phyloP scores from a whole-genome alignment of 441 rosid genomes.

The Jatropha multifida region DNA sequence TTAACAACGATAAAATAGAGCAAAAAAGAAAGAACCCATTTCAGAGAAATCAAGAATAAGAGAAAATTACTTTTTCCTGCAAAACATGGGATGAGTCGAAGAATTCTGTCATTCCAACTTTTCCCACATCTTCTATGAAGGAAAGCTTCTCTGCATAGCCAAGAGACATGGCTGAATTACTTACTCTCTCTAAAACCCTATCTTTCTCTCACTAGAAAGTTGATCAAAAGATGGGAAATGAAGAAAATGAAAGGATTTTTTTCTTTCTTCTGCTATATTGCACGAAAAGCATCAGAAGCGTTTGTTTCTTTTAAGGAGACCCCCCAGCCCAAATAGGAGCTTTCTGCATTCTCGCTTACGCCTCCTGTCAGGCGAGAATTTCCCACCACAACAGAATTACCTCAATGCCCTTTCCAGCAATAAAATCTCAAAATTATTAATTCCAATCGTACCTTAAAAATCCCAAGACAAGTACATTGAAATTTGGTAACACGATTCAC shows the following conservation, averaged over 20 bases:
- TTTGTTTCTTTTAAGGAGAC: slow-evolving; percentile 49
- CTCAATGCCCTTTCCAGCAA: slow-evolving; percentile 11
- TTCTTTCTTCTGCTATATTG: slow-evolving; percentile 8
- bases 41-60: neutral
- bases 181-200: slow-evolving; percentile 20
- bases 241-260: slow-evolving; percentile 10
- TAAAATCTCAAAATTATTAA: neutral
- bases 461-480: no score
- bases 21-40: slow-evolving; percentile 2
- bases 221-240: slow-evolving; percentile 12
- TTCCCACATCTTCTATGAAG: slow-evolving; percentile 92
- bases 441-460: no score
- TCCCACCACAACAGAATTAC: slow-evolving; percentile 11
- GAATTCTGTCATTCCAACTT: slow-evolving; percentile 89
- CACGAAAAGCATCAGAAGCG: slow-evolving; percentile 15
- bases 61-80: slow-evolving; percentile 66
- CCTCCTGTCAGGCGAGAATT: neutral
- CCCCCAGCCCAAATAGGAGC: slow-evolving; percentile 19
- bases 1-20: neutral
- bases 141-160: slow-evolving; percentile 98
- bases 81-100: slow-evolving; percentile 71
- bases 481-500: no score
- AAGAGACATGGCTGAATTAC: slow-evolving; percentile 62
- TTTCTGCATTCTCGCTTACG: neutral
- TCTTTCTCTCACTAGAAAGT: slow-evolving; percentile 28